These are phyloP conservation scores for Staphylotrichum tortipilum DNA, from an alignment of 495 filamentous ascomycete species.

Conservation along the genomic window DNA sequence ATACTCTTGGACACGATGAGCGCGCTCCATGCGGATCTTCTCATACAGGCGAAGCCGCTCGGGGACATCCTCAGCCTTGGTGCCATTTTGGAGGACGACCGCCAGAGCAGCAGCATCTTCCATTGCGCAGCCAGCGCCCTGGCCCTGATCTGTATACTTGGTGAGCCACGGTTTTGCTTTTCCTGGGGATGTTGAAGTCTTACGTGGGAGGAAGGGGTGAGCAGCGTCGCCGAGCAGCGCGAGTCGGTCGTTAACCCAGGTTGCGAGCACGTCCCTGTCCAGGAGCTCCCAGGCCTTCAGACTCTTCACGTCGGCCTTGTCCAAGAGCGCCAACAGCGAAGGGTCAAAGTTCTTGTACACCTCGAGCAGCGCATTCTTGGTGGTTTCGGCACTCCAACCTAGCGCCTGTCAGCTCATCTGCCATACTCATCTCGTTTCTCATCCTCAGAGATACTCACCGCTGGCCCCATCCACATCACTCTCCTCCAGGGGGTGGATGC, in stretches of 20 bases:
- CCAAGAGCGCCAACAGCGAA: slow-evolving; percentile 32
- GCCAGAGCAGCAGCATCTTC: slow-evolving; percentile 50
- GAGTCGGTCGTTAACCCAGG: slow-evolving; percentile 40
- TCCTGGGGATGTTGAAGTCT: too few relatives aligned
- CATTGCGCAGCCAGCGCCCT: slow-evolving; percentile 39
- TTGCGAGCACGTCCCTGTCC: slow-evolving; percentile 44
- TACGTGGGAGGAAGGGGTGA: slow-evolving; percentile 40
- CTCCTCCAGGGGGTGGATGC: too few relatives aligned
- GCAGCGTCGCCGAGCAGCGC: slow-evolving; percentile 51
- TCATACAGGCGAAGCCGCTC: slow-evolving; percentile 45
- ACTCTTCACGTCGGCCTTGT: slow-evolving; percentile 37
- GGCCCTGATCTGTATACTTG: slow-evolving; percentile 27
- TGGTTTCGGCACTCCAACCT: too few relatives aligned
- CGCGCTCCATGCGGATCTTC: slow-evolving; percentile 23
- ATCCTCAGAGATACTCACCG: too few relatives aligned
- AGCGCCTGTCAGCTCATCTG: too few relatives aligned
- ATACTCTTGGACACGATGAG: neutral
- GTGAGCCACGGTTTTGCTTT: too few relatives aligned
- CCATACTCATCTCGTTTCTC: too few relatives aligned
- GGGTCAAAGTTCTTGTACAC: slow-evolving; percentile 43
- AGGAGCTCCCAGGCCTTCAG: slow-evolving; percentile 50
- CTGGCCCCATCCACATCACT: too few relatives aligned
- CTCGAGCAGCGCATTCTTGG: slow-evolving; percentile 33
- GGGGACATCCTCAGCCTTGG: slow-evolving; percentile 30
- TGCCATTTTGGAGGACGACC: slow-evolving; percentile 40